Base-by-base conservation (phyloP, 2,329 filamentous ascomycete species). In the Furcasterigmium furcatum region DNA sequence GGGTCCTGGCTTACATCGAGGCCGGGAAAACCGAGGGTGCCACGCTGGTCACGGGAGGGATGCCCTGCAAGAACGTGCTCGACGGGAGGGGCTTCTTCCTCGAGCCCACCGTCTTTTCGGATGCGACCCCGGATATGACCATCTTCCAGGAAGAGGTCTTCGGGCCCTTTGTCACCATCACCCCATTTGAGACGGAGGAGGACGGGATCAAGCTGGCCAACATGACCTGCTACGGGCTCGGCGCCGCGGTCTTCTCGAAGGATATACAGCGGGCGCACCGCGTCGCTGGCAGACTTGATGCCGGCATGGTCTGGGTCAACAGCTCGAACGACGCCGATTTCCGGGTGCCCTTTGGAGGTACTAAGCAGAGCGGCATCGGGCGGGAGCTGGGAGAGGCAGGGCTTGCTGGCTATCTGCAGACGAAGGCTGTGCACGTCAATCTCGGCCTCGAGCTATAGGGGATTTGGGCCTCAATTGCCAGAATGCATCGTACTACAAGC, bases 11-110 rank as follows among this genome's bases (percentile, higher is more conserved):
- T 1, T 92, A 85, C 60, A 81, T 91, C 38, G 79, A 89, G 45
- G 59, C 74, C 6, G 87, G 85, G 16, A 87, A 87, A 57, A 73
- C 73, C 4, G 84, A 88, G 58, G 87, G 87, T n/a, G 84, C 85
- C 1, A 86, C 73, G 6, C 71, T 91, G 1, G 69, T 77, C 16
- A 64, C 75, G 2, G 87, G 87, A 12, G 87, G 86, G 10, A 61
- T 64, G 2, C 62, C 64, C 34, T 55, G 56, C 0, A 57, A 58
- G 42, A 62, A 65, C 18, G 56, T n/a, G n/a, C n/a, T 63, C 1
- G 51, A 62, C 8, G 69, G 67, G 19, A 72, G 68, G 55, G 72
- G 72, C 2, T 74, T 60, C 58, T 74, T 73, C 49, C 64, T 74
- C 38, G 61, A 71, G 52, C 71, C 71, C 2, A 74, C 71, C 4